Base-by-base conservation (phyloP, 1,284 basidiomycete genomes). In the Microbotryum silenes-acaulis region DNA sequence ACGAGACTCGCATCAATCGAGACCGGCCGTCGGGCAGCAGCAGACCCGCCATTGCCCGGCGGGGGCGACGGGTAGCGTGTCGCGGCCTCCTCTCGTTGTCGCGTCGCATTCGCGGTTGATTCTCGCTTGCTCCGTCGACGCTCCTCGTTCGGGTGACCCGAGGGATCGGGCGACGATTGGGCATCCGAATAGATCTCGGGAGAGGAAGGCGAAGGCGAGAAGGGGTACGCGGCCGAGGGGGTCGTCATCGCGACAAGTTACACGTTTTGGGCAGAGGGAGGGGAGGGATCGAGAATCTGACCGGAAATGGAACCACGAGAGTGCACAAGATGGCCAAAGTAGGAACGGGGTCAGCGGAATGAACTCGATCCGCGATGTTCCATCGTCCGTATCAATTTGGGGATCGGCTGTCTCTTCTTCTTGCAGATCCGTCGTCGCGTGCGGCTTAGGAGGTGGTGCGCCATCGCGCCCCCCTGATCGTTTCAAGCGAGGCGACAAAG, bases 1-100 rank as follows among this genome's bases (percentile, higher is more conserved):
- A 60, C 54, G 27, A 69, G 61, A 21, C 56, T 57, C 44, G 67
- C 60, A 23, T 69, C 64, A 48, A 66, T n/a, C 48, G 44, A 3
- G 61, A 31, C 23, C 56, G 51, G 20, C 53, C 25, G 16, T 3
- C 9, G 52, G 21, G 23, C 47, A 16, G 46, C 42, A 16, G 46
- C 42, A 14, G 44, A 21, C 6, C 23, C 48, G 51, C 21, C 37
- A 42, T 42, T 18, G 4, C 37, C 37, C 14, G 51, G 59, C 25
- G 63, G 60, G 42, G 60, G 64, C 2, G 62, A 67, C 5, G 65
- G 61, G 55, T 64, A 66, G 14, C 60, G 60, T 3, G 55, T 44
- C 14, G 59, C 51, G n/a, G 55, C 54, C 7, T 58, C 54, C 16
- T 59, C 56, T 14, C 16, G 16, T 25, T 54, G 57, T 3, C 54